These are phyloP conservation scores for Alternaria sp. DNA, from an alignment of 2,329 filamentous ascomycete species.

Conservation along the genomic window DNA sequence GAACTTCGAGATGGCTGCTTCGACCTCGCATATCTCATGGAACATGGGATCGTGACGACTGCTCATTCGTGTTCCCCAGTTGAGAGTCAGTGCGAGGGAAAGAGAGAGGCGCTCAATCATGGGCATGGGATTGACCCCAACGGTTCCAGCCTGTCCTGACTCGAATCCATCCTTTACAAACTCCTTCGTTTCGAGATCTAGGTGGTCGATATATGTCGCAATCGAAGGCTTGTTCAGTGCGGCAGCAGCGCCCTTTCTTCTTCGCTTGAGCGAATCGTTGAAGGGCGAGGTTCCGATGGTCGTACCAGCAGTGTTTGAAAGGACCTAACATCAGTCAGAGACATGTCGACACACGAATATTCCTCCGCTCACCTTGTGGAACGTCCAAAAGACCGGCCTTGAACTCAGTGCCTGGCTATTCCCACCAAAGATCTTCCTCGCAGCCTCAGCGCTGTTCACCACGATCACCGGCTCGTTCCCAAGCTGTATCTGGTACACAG, in stretches of 20 bases:
- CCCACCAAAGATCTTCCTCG: slow-evolving; percentile 51
- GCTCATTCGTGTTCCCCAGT: slow-evolving; percentile 69
- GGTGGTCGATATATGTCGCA: slow-evolving; percentile 66
- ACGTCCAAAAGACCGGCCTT: slow-evolving; percentile 54
- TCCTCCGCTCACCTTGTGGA: slow-evolving; percentile 51
- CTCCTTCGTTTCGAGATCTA: slow-evolving; percentile 68
- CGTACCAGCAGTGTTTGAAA: slow-evolving; percentile 70
- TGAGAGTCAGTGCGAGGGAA: slow-evolving; percentile 68
- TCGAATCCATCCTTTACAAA: slow-evolving; percentile 67
- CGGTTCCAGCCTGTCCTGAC: slow-evolving; percentile 62
- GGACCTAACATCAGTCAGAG: slow-evolving; percentile 52
- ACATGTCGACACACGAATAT: too few relatives aligned
- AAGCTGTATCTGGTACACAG: slow-evolving; percentile 56
- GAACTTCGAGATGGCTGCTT: slow-evolving; percentile 66
- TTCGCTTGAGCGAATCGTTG: slow-evolving; percentile 67
- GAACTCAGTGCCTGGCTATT: slow-evolving; percentile 52
- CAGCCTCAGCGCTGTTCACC: slow-evolving; percentile 52
- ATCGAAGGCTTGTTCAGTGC: slow-evolving; percentile 71
- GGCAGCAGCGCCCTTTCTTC: slow-evolving; percentile 69
- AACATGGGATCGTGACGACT: slow-evolving; percentile 67
- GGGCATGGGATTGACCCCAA: slow-evolving; percentile 68
- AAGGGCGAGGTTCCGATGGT: slow-evolving; percentile 73
- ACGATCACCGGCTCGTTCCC: slow-evolving; percentile 55
- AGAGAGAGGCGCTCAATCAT: slow-evolving; percentile 71
- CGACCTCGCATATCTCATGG: slow-evolving; percentile 67